Evolutionary conservation across 1,284 basidiomycete species (phyloP), one percentile per base, ranked within the genome.

Genomic region (Fomitiporia mediterranea): DNA sequence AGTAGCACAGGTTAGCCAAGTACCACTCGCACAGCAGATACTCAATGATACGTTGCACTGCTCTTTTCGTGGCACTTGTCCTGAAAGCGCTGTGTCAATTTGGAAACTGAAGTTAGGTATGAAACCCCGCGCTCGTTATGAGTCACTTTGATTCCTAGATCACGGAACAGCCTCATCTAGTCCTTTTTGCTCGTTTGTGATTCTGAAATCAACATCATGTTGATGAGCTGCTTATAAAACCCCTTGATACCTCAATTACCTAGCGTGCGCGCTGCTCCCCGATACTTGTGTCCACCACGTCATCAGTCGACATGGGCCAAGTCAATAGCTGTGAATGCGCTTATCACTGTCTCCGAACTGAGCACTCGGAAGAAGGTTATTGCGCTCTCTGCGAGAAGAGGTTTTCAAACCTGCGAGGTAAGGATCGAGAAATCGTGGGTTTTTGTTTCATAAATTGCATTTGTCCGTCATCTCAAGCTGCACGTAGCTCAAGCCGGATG

Each of bases 31-130:
- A 37, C 35, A 37, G 35, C 35, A 37, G 35, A 11, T 11, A 2
- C 35, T 37, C 11, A 11, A 11, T n/a, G n/a, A 9, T 37, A n/a
- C 35, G 11, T 13, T 37, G 35, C 35, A 17, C 34, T 9, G n/a
- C n/a, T 37, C n/a, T 37, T 37, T 37, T 37, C 35, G 13, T 37
- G 17, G 0, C 17, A 59, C 61, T 27, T 55, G 46, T 2, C 55
- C 59, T 23, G 52, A 57, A 3, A 38, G 47, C 30, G 60, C 59
- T 17, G 55, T 57, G 23, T 62, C 59, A n/a, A 11, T 37, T 2
- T 2, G 35, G 11, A 37, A 13, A 37, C 35, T n/a, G n/a, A n/a
- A n/a, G n/a, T n/a, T n/a, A n/a, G n/a, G n/a, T n/a, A n/a, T n/a
- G n/a, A n/a, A n/a, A n/a, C n/a, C n/a, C n/a, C n/a, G 5, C 35